These are phyloP conservation scores for Sphagnum magellanicum DNA, from an alignment of 228 moss, liverwort and hornwort genomes.

Conservation along the genomic window DNA sequence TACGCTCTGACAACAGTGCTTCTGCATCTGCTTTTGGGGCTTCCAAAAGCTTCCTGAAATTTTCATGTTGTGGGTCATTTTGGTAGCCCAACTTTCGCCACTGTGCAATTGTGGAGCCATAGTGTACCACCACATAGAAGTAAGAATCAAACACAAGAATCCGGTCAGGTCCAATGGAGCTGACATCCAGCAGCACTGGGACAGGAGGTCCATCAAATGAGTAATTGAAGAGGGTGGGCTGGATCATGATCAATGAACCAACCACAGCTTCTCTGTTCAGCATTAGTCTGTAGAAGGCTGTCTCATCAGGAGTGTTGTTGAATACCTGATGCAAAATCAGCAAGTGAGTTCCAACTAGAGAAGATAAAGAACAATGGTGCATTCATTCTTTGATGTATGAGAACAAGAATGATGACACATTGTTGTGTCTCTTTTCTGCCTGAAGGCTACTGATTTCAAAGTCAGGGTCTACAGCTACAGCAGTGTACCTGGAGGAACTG, in stretches of 20 bases:
- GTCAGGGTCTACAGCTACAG: not conserved
- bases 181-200: slow-evolving; percentile 86
- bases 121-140: slow-evolving; percentile 87
- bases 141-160: slow-evolving; percentile 93
- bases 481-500: slow-evolving; percentile 71
- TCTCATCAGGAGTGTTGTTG: slow-evolving; percentile 95
- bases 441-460: no score
- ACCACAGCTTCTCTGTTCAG: slow-evolving; percentile 82
- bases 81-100: slow-evolving; percentile 92
- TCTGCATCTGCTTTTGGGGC: slow-evolving; percentile 76
- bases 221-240: slow-evolving; percentile 82
- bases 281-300: slow-evolving; percentile 92
- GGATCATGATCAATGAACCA: slow-evolving; percentile 90
- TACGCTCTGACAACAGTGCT: slow-evolving; percentile 64
- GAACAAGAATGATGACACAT: no score
- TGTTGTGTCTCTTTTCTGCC: no score
- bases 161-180: slow-evolving; percentile 69
- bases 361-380: not conserved
- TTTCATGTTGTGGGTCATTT: slow-evolving; percentile 71
- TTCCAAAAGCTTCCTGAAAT: slow-evolving; percentile 74
- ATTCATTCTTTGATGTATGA: no score
- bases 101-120: slow-evolving; percentile 87
- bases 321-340: slow-evolving; percentile 47
- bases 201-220: slow-evolving; percentile 81
- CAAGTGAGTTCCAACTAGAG: not conserved